Conservation (phyloP, 176 grass and related monocot species). For the Olyra latifolia region DNA sequence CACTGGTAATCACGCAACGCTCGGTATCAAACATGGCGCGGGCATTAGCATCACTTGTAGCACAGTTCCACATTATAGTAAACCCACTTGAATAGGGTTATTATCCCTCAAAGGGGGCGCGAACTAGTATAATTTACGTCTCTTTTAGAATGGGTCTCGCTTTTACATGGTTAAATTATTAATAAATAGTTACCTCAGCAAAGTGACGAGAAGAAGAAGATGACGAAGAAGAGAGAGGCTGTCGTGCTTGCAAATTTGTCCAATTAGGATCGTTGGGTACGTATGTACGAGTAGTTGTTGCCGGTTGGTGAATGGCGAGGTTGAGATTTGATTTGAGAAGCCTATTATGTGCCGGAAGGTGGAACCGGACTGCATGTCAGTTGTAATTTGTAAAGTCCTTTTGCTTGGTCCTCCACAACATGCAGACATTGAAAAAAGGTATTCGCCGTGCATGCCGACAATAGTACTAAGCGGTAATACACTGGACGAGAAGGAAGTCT, state of each 20-base stretch:
- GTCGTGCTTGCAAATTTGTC: background rate
- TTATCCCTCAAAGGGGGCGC: too few relatives aligned
- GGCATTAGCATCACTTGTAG: too few relatives aligned
- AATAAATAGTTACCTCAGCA: background rate
- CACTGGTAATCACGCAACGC: too few relatives aligned
- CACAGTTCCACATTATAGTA: too few relatives aligned
- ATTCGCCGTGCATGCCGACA: background rate
- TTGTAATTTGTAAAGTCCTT: background rate
- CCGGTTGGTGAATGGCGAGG: background rate
- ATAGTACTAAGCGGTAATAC: background rate
- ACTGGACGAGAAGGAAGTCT: too few relatives aligned
- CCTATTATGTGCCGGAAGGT: background rate
- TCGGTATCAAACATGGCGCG: too few relatives aligned
- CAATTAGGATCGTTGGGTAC: background rate
- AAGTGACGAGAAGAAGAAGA: too few relatives aligned
- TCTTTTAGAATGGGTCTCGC: background rate
- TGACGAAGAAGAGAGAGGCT: background rate
- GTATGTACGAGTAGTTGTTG: too few relatives aligned
- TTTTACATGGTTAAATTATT: background rate
- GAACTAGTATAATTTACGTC: too few relatives aligned
- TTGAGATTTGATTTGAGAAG: too few relatives aligned
- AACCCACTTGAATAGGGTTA: too few relatives aligned
- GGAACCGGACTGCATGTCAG: too few relatives aligned
- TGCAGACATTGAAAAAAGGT: background rate
- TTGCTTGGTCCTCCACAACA: background rate